phyloP scores from a whole-genome alignment of 306 rosid species.

The Vigna radiata region DNA sequence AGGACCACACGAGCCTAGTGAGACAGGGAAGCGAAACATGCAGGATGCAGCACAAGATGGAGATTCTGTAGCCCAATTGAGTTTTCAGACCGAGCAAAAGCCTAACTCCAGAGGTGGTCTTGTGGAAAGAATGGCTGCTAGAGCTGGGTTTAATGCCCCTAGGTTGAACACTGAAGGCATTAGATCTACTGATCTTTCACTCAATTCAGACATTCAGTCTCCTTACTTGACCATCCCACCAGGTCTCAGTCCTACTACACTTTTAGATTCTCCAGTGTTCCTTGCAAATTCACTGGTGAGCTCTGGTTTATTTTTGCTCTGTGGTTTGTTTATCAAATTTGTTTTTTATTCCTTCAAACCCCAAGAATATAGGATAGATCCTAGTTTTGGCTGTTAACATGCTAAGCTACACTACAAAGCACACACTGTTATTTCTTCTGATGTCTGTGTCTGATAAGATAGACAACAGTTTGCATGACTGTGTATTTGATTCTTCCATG shows the following conservation, averaged over 20 bases:
- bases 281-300: slow-evolving; percentile 89
- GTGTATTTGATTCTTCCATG: slow-evolving; percentile 20
- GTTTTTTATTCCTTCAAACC: slow-evolving; percentile 11
- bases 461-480: not conserved
- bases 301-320: slow-evolving; percentile 15
- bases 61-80: slow-evolving; percentile 50
- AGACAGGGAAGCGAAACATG: slow-evolving; percentile 28
- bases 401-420: not conserved
- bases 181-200: slow-evolving; percentile 74
- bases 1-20: slow-evolving; percentile 46
- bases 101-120: slow-evolving; percentile 68
- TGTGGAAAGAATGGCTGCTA: slow-evolving; percentile 85
- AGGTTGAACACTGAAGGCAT: slow-evolving; percentile 86
- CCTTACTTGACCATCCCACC: slow-evolving; percentile 89
- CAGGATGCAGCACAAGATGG: slow-evolving; percentile 46
- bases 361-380: not conserved
- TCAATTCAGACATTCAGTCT: slow-evolving; percentile 66
- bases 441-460: slow-evolving; percentile 1
- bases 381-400: not conserved
- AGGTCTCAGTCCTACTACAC: slow-evolving; percentile 95
- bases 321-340: slow-evolving; percentile 15
- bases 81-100: slow-evolving; percentile 56
- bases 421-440: slow-evolving; percentile 9
- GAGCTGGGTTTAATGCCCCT: slow-evolving; percentile 98
- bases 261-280: slow-evolving; percentile 92